Conservation (phyloP, 2,329 filamentous ascomycete species). For the Aspergillus pseudoviridinutans region DNA sequence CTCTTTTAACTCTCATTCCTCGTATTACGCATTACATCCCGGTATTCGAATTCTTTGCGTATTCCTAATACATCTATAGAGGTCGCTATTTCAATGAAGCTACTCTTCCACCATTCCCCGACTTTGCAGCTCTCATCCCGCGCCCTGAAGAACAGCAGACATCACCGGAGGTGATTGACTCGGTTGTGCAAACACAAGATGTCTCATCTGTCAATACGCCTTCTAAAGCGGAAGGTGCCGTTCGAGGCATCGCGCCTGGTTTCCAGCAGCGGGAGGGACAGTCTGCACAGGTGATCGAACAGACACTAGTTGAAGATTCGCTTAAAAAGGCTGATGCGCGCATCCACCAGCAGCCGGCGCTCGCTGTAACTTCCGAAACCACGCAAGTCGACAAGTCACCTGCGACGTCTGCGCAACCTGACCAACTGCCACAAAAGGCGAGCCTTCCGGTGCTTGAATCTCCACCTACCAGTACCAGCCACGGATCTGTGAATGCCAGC, state of each 20-base stretch:
- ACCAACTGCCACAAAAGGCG: conserved; percentile 46
- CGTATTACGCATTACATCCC: conserved; percentile 1
- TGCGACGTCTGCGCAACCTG: conserved; percentile 37
- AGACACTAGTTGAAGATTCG: conserved; percentile 7
- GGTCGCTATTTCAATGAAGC: conserved; percentile 55
- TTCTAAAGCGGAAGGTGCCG: conserved; percentile 13
- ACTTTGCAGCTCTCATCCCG: conserved; percentile 26
- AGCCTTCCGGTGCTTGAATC: conserved; percentile 18
- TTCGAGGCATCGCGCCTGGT: conserved; percentile 7
- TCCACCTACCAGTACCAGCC: conserved; percentile 18
- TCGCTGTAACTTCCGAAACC: conserved; percentile 8
- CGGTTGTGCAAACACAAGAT: conserved; percentile 29
- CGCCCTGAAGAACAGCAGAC: conserved; percentile 23
- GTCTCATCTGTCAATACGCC: conserved; percentile 18
- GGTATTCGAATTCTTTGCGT: neutral
- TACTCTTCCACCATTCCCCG: conserved; percentile 45
- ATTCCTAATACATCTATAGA: conserved; percentile 34
- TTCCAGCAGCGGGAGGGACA: conserved; percentile 1
- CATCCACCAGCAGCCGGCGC: conserved; percentile 6
- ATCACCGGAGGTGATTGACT: conserved; percentile 37
- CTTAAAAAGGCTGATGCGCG: conserved; percentile 7
- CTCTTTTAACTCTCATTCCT: neutral
- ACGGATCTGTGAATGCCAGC: conserved; percentile 17
- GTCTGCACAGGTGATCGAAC: conserved; percentile 3
- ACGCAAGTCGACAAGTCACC: conserved; percentile 10